Evolutionary conservation across 352 stramenopile species (phyloP), one percentile per base, ranked within the genome.

Genomic region (Globisporangium irregulare): DNA sequence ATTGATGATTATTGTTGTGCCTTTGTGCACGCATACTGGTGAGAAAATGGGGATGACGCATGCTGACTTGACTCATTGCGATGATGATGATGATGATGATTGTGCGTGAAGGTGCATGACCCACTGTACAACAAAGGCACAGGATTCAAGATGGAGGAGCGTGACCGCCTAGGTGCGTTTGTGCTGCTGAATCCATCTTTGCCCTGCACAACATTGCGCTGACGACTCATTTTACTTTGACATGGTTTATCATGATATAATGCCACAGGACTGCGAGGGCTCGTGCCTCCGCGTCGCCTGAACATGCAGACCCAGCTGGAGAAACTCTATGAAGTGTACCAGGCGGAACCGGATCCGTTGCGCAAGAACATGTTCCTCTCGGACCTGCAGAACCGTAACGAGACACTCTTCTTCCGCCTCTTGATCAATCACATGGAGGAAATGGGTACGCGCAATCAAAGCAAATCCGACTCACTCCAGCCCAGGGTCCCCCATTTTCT

Each of bases 371-470:
- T 97, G 32, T 97, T 98, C 75, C 78, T 99, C 55, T 94, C 79
- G 59, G 94, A 98, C 70, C 75, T 99, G 60, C 95, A 98, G 74
- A 96, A 99, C 82, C 87, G 91, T 41, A 99, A 99, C 80, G 95
- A 98, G 80, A 98, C 95, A 56, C 79, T 98, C 32, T 98, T 98
- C 77, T 97, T 98, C 74, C 86, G 95, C 46, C 80, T 98, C 58
- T 75, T 98, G 59, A 92, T 95, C 62, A 82, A 94, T 34, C 75
- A 98, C 79, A 96, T 97, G 54, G 81, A 87, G 41, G 90, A 98
- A 77, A 96, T 98, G 81, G 94, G 86, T 93, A 72, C 75, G 83
- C 38, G 38, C 14, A 48, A 48, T 48, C 14, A n/a, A n/a, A 48
- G 36, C 36, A 43, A 43, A 48, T n/a, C 38, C 20, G 38, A 48